These are phyloP conservation scores for Wakefieldia striispora DNA, from an alignment of 768 basidiomycete genomes.

Conservation along the genomic window DNA sequence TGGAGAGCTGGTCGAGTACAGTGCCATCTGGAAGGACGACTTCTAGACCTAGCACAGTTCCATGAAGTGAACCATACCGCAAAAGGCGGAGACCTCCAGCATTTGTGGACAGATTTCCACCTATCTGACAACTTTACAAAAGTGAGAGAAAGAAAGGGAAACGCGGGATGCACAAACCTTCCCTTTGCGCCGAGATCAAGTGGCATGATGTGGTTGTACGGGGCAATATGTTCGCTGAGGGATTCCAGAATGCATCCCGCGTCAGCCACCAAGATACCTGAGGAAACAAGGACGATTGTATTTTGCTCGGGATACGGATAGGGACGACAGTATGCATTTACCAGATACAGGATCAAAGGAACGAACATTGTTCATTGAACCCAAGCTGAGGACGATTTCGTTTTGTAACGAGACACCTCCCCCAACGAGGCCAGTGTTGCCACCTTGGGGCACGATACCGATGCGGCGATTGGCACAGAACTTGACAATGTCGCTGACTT, in stretches of 20 bases:
- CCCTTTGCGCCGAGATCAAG: slow-evolving; percentile 95
- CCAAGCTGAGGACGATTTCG: slow-evolving; percentile 83
- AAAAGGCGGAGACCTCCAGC: slow-evolving; percentile 95
- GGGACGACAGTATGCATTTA: slow-evolving; percentile 27
- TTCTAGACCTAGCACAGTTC: slow-evolving; percentile 91
- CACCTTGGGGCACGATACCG: slow-evolving; percentile 95
- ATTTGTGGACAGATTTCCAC: slow-evolving; percentile 95
- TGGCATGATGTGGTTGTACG: slow-evolving; percentile 93
- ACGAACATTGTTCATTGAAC: slow-evolving; percentile 79
- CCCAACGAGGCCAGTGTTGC: slow-evolving; percentile 97
- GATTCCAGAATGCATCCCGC: slow-evolving; percentile 92
- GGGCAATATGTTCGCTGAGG: slow-evolving; percentile 81
- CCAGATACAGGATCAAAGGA: slow-evolving; percentile 84
- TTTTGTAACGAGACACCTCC: slow-evolving; percentile 87
- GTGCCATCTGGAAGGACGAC: slow-evolving; percentile 95
- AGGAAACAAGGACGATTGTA: slow-evolving; percentile 2
- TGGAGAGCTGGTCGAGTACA: slow-evolving; percentile 83
- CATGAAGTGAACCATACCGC: slow-evolving; percentile 93
- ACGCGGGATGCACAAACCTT: slow-evolving; percentile 49
- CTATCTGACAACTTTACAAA: slow-evolving; percentile 83
- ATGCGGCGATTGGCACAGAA: slow-evolving; percentile 82
- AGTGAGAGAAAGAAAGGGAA: slow-evolving; percentile 2
- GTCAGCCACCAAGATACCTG: slow-evolving; percentile 88
- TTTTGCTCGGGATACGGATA: slow-evolving; percentile 3
- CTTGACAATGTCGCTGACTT: slow-evolving; percentile 86